Evolutionary conservation across 2,329 filamentous ascomycete species (phyloP).

Genomic region (Pseudogymnoascus sp.): DNA sequence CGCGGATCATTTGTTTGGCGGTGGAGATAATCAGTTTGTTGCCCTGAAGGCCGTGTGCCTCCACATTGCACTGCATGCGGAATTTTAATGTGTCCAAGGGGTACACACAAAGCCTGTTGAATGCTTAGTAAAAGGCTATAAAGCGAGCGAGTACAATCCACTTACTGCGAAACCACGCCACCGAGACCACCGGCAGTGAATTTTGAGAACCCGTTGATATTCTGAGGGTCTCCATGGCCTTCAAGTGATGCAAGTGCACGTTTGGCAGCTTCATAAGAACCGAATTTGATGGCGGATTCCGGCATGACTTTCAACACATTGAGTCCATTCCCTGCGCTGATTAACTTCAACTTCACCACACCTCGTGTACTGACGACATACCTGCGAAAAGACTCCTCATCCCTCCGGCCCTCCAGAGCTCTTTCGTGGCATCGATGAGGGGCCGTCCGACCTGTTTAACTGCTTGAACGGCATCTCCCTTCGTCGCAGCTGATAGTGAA

Average conservation of each 20-base stretch:
- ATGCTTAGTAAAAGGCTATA: conserved; percentile 15
- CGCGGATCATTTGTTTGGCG: conserved; percentile 74
- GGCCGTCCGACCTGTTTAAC: conserved; percentile 59
- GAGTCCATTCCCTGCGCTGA: conserved; percentile 70
- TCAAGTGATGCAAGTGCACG: conserved; percentile 76
- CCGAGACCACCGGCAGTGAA: conserved; percentile 86
- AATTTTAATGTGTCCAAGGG: conserved; percentile 43
- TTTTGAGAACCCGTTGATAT: conserved; percentile 75
- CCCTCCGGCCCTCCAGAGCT: conserved; percentile 79
- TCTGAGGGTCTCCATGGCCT: conserved; percentile 73
- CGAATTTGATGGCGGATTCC: conserved; percentile 96
- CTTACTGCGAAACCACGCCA: conserved; percentile 87
- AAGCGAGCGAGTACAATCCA: conserved; percentile 17
- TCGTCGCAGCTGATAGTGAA: conserved; percentile 58
- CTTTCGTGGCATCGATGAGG: conserved; percentile 62
- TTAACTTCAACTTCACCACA: conserved; percentile 13
- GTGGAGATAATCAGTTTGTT: conserved; percentile 77
- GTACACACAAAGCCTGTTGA: conserved; percentile 74
- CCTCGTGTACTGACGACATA: conserved; percentile 35
- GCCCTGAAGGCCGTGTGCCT: conserved; percentile 74
- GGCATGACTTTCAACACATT: conserved; percentile 99
- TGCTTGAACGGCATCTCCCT: conserved; percentile 58
- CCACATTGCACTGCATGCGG: conserved; percentile 90
- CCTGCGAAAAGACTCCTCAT: conserved; percentile 87
- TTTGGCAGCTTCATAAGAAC: conserved; percentile 93